Evolutionary conservation across 805 yeast genomes (phyloP), one percentile per base, ranked within the genome.

Genomic region (Candida palmyrensis): DNA sequence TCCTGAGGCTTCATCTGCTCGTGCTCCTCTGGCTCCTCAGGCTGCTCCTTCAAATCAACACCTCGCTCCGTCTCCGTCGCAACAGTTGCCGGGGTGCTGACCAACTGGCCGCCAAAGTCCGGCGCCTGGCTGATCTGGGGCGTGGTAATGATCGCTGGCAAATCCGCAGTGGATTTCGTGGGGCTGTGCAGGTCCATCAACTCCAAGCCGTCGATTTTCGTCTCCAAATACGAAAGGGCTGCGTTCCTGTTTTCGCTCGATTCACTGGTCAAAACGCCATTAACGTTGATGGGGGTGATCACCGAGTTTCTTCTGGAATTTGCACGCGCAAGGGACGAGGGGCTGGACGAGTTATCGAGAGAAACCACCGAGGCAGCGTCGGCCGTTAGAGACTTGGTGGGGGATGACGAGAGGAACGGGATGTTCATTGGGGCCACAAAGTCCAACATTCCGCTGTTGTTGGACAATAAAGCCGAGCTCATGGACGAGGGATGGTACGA

Each of bases 401-500:
- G 70, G 11, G 62, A 59, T 2, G 59, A 46, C 2, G 72, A 62
- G 32, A 68, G 43, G 33, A 56, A 67, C 4, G 61, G 57, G 13
- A 54, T 30, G 22, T 52, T 56, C 25, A 51, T 45, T 1, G 67
- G 60, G 5, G 62, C 48, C 36, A 59, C 47, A 35, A 39, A 66
- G 38, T 62, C 72, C 38, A 42, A 45, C 26, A 52, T 51, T 12
- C 47, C 46, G 12, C 57, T 42, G 29, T 33, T 37, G 2, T 44
- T 39, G 5, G 46, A 30, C 7, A 40, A 27, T 24, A 51, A 40
- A 16, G 60, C 40, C 3, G 66, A 54, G 4, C 64, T 42, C 59
- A 62, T 52, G 10, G 75, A 64, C 2, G 80, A 71, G 12, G 95
- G 94, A 50, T 84, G 89, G 49, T 81, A 84, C 7, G 92, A 82